These are phyloP conservation scores for Lentinula boryana DNA, from an alignment of 768 basidiomycete genomes.

Conservation along the genomic window DNA sequence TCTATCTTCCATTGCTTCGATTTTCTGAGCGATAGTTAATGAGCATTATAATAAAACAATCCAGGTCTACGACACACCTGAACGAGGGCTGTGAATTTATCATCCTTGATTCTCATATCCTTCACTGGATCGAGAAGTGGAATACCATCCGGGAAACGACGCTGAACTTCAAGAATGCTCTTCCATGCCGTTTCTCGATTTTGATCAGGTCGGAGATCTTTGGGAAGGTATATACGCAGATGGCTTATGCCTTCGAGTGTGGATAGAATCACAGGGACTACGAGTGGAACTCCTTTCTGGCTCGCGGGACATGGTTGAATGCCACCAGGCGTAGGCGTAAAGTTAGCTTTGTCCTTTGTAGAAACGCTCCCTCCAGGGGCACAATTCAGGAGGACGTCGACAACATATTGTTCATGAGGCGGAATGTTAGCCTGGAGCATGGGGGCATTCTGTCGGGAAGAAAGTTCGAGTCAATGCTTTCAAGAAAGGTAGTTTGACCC, in stretches of 20 bases:
- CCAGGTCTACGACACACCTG: constrained; percentile 41
- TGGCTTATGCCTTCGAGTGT: constrained; percentile 85
- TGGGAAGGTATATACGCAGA: constrained; percentile 82
- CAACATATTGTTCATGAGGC: constrained; percentile 86
- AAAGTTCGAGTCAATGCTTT: not conserved
- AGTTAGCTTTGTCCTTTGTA: constrained; percentile 45
- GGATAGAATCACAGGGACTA: constrained; percentile 84
- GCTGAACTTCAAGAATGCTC: constrained; percentile 85
- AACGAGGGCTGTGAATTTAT: constrained; percentile 83
- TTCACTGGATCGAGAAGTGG: constrained; percentile 84
- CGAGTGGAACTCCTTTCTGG: constrained; percentile 75
- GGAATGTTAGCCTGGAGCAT: constrained; percentile 62
- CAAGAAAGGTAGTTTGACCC: not conserved
- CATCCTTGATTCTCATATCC: constrained; percentile 95
- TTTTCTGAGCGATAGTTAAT: constrained; percentile 56
- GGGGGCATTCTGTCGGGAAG: constrained; percentile 48
- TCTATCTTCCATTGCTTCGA: constrained; percentile 81
- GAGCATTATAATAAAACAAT: not conserved
- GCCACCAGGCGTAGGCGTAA: constrained; percentile 57
- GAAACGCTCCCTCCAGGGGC: constrained; percentile 53
- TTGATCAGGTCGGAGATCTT: constrained; percentile 74
- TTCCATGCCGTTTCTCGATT: constrained; percentile 85
- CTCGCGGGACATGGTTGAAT: constrained; percentile 69
- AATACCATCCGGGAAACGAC: constrained; percentile 84
- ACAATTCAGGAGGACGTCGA: constrained; percentile 88